Conservation (phyloP, 2,329 filamentous ascomycete species). For the Bipolaris gigantea region DNA sequence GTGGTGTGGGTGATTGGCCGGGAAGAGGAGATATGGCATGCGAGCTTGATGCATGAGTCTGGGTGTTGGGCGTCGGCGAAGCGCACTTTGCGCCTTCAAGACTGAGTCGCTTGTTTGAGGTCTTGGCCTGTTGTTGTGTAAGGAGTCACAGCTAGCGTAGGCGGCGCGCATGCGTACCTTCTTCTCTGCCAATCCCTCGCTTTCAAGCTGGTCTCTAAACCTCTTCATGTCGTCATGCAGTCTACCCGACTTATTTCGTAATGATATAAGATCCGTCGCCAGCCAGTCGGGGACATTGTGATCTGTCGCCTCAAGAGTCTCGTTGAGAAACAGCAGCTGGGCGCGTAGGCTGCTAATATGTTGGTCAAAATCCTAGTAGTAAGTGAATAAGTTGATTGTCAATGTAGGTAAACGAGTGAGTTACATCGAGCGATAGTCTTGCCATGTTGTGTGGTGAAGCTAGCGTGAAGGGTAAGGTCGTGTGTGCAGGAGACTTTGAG, state of each 20-base stretch:
- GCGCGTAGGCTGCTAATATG: slow-evolving; percentile 37
- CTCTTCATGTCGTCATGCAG: slow-evolving; percentile 41
- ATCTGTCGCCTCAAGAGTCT: slow-evolving; percentile 39
- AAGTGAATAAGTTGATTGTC: slow-evolving; percentile 17
- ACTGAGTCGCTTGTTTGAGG: slow-evolving; percentile 34
- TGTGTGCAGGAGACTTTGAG: slow-evolving; percentile 4
- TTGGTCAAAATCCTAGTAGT: slow-evolving; percentile 37
- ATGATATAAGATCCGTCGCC: slow-evolving; percentile 38
- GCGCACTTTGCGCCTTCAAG: slow-evolving; percentile 26
- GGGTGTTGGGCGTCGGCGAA: slow-evolving; percentile 3
- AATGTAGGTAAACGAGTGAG: slow-evolving; percentile 1
- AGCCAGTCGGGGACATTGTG: slow-evolving; percentile 42
- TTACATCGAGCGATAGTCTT: slow-evolving; percentile 35
- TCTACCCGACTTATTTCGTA: slow-evolving; percentile 38
- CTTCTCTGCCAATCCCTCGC: slow-evolving; percentile 29
- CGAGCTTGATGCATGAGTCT: slow-evolving; percentile 11
- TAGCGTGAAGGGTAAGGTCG: background rate
- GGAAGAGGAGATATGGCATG: slow-evolving; percentile 20
- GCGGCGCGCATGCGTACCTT: slow-evolving; percentile 18
- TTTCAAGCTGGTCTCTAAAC: slow-evolving; percentile 34
- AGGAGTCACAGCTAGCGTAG: slow-evolving; percentile 1
- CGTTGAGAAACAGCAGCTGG: slow-evolving; percentile 35
- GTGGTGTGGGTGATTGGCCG: slow-evolving; percentile 19
- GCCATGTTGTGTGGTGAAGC: slow-evolving; percentile 23
- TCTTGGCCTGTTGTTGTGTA: slow-evolving; percentile 17